Base-by-base conservation (phyloP, 2,329 filamentous ascomycete genomes). In the Colletotrichum shisoi region DNA sequence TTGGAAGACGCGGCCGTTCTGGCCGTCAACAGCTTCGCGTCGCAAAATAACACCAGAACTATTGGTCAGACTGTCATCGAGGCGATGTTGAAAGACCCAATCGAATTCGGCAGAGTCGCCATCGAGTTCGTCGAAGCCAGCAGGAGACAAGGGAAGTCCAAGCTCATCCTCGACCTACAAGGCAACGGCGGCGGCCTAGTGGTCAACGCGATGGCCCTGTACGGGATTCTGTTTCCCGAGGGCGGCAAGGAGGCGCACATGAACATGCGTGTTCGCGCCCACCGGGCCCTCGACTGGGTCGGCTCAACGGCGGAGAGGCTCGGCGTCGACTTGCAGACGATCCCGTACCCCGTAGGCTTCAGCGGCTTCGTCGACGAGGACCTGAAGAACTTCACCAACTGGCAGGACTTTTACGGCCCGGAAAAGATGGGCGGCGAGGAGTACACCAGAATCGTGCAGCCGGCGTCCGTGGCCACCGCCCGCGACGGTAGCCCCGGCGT, bases 161-260 rank as follows among this genome's bases (percentile, higher is more conserved):
- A 85, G 73, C 79, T 91, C 6, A 80, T 91, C 39, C 84, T 91
- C 67, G 89, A 91, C 70, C 72, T 91, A 11, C 82, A 85, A 6
- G 81, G 79, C 5, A 92, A 91, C 70, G 79, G 79, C 1, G 89
- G 89, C 45, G 89, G 89, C 1, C 75, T 76, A 45, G 42, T 70
- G 17, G 44, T 17, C 42, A 69, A 63, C 31, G 63, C 59, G 11
- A 31, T 69, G 42, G 31, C 45, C 6, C 34, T 70, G 1, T 70
- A 69, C 40, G 52, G 59, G 8, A 46, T 37, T 6, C 45, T 70
- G 13, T 69, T 70, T 49, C 69, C 67, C 4, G 13, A 56, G 13
- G 46, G 19, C 19, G 40, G 54, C 11, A 46, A 49, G 39, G 19
- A 58, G 12, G 37, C 56, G 5, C 57, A 56, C 40, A 65, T 70